These are phyloP conservation scores for Phytopythium litorale DNA, from an alignment of 352 stramenopile genomes.

Conservation along the genomic window DNA sequence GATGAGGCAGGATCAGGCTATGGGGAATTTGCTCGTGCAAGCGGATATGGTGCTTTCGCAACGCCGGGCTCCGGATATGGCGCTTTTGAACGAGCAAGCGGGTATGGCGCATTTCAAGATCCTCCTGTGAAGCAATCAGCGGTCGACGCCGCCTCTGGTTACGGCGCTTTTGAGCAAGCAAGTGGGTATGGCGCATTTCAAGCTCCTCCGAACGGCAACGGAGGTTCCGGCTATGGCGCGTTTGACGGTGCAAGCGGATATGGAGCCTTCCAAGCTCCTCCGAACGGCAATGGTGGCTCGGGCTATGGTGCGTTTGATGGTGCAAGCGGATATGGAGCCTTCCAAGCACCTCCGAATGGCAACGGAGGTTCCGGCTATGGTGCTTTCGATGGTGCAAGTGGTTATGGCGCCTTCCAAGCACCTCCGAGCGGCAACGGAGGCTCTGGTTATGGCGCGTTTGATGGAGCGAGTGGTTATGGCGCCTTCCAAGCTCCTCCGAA, in stretches of 20 bases:
- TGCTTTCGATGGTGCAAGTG: conserved; percentile 27
- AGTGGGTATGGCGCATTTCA: conserved; percentile 31
- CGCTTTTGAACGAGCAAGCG: conserved; percentile 24
- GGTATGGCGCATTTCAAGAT: conserved; percentile 5
- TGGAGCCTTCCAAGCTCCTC: conserved; percentile 15
- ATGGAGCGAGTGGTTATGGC: conserved; percentile 31
- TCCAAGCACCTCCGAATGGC: conserved; percentile 8
- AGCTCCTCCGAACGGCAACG: conserved; percentile 7
- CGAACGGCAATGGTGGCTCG: conserved; percentile 9
- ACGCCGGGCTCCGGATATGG: conserved; percentile 24
- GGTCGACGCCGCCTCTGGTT: background rate
- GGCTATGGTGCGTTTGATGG: conserved; percentile 31
- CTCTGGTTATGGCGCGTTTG: conserved; percentile 32
- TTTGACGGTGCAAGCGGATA: conserved; percentile 37
- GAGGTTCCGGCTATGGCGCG: conserved; percentile 13
- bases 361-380: conserved; percentile 14
- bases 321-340: conserved; percentile 33
- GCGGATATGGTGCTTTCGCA: conserved; percentile 21
- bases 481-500: conserved; percentile 12
- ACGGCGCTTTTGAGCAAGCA: conserved; percentile 20
- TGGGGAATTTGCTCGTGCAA: conserved; percentile 28
- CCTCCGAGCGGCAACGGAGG: conserved; percentile 6
- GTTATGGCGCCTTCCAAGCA: conserved; percentile 24
- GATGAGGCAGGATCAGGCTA: conserved; percentile 15
- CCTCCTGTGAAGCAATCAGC: background rate